Base-by-base conservation (phyloP, 2,329 filamentous ascomycete genomes). In the Amesomyces nigricolor region DNA sequence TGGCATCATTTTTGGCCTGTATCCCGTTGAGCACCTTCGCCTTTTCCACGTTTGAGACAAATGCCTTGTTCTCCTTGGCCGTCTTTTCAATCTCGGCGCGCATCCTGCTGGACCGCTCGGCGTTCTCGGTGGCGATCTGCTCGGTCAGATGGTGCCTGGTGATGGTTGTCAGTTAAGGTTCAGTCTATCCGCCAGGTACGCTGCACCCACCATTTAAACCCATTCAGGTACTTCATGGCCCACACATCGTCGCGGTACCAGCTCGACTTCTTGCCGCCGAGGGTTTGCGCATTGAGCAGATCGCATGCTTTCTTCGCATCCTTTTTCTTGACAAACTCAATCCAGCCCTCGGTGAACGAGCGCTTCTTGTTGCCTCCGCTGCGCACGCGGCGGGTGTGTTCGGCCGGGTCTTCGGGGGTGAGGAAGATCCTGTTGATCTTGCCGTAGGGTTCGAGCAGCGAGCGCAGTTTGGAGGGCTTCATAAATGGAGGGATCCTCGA, bases 161-260 rank as follows among this genome's bases (percentile, higher is more conserved):
- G 3, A 11, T 26, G 16, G 17, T n/a, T 13, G 17, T 58, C 35
- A 58, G 55, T 29, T n/a, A 11, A 42, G 11, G 9, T 0, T 11
- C 13, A 17, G 19, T 0, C 17, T 2, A 29, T 26, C 10, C 13
- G 77, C 60, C 16, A 7, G 17, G 39, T 22, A 38, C 16, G 40
- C 51, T 11, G 51, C 53, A 58, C 61, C 49, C 80, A 75, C 89
- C 89, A 95, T 71, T 92, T 94, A 74, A 94, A 92, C 1, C 88
- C 88, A 60, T 82, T 86, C 59, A 95, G 73, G 66, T 95, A 95
- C 58, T 88, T 79, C 60, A 94, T 74, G 64, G 87, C 91, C 89
- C 89, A 95, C 44, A 95, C 79, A 68, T 95, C 89, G 68, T 95
- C 89, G 64, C 88, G 83, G 73, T 92, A 95, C 68, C 88, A 90